phyloP scores from a whole-genome alignment of 768 basidiomycete genomes.

The Russula vinacea region DNA sequence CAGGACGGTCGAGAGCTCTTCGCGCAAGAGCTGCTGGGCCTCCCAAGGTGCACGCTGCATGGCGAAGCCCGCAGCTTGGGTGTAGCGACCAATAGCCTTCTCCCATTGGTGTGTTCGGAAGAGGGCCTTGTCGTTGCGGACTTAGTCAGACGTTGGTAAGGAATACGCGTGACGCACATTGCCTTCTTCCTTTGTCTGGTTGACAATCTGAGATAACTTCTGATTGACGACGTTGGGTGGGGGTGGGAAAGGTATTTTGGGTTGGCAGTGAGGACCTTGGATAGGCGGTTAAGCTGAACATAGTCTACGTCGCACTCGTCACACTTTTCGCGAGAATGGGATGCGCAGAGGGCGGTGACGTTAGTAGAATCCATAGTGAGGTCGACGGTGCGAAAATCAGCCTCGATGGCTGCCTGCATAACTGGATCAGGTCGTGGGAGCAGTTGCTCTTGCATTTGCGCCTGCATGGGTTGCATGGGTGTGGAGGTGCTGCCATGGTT shows the following conservation, averaged over 20 bases:
- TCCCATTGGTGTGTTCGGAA: constrained; percentile 73
- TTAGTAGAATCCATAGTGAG: constrained; percentile 55
- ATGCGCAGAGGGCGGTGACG: constrained; percentile 55
- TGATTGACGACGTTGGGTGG: constrained; percentile 74
- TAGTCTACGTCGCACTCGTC: constrained; percentile 72
- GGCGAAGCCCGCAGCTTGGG: constrained; percentile 71
- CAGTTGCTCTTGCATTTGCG: constrained; percentile 41
- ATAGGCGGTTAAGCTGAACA: constrained; percentile 68
- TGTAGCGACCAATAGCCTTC: constrained; percentile 76
- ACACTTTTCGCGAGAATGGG: constrained; percentile 74
- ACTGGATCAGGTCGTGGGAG: constrained; percentile 61
- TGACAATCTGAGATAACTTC: constrained; percentile 71
- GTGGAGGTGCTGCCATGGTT: constrained; percentile 40
- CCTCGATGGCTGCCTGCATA: constrained; percentile 74
- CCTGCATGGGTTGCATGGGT: constrained; percentile 34
- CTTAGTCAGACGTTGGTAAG: constrained; percentile 31
- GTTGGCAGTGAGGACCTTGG: constrained; percentile 64
- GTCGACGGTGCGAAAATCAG: constrained; percentile 58
- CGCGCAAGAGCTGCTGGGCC: constrained; percentile 71
- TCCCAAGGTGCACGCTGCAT: constrained; percentile 88
- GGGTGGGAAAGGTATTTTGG: constrained; percentile 75
- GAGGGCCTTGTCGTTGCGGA: constrained; percentile 48
- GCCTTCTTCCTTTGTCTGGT: constrained; percentile 86
- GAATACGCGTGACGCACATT: constrained; percentile 58
- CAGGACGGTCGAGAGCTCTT: constrained; percentile 85